Base-by-base conservation (phyloP, 495 filamentous ascomycete genomes). In the Coniosporium apollinis region DNA sequence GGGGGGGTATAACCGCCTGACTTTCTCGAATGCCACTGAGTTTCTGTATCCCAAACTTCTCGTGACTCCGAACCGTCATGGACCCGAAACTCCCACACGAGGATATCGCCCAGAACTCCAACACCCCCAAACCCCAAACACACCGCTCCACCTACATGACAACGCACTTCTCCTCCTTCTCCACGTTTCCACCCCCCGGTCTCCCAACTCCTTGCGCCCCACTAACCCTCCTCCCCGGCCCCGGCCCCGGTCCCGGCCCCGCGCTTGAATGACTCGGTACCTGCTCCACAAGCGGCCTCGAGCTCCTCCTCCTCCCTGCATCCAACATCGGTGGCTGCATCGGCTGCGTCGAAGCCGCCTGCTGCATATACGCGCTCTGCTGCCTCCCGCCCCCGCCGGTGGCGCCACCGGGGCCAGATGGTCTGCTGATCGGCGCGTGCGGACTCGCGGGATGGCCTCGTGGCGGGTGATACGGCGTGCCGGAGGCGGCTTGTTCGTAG, bases 401-500 rank as follows among this genome's bases (percentile, higher is more conserved):
- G 15, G 46, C 38, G 16, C 39, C 38, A 17, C 37, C 39, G 19
- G 39, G 38, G 16, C 21, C 35, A 7, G 40, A 17, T 4, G 41
- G 37, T 15, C 39, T 45, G 1, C 41, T 38, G 14, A 39, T 24
- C 40, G 35, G 61, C 34, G 63, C 63, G n/a, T 47, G 47, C 24
- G 70, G 64, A 47, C 65, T 63, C 19, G 60, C 62, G 0, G 79
- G 70, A 39, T 72, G 68, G 13, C 67, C 61, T 15, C 56, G 50
- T 0, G 78, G 74, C 3, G 76, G 74, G 8, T 72, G 57, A 42
- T 82, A 85, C 4, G 67, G 65, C 5, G 62, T 66, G 32, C 65
- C 64, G 20, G 64, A 69, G 0, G 79, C 67, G 5, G 79, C 77
- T 59, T 86, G 78, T 56, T 89, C 83, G 50, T 92, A 92, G 10